phyloP scores from a whole-genome alignment of 352 stramenopile species.

The Phytophthora citricola region DNA sequence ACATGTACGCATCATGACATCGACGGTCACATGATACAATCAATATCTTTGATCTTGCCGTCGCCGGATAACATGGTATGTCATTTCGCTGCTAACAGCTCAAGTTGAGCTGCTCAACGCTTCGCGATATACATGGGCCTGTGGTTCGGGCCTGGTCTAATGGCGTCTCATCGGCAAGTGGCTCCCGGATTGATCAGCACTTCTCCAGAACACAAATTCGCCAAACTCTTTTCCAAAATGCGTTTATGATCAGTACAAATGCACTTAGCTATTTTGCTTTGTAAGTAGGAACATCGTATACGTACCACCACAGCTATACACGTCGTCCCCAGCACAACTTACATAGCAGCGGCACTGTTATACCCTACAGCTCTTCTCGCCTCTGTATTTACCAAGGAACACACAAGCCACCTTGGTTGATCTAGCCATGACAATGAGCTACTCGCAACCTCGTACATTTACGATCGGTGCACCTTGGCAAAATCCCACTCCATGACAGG shows the following conservation, averaged over 20 bases:
- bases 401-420: not conserved
- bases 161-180: too few relatives aligned
- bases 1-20: too few relatives aligned
- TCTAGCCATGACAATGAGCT: not conserved
- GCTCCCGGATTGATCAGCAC: too few relatives aligned
- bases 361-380: not conserved
- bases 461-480: constrained; percentile 77
- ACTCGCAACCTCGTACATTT: constrained; percentile 10
- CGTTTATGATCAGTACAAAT: constrained; percentile 8
- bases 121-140: too few relatives aligned
- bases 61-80: too few relatives aligned
- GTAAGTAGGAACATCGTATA: not conserved
- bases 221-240: constrained; percentile 4
- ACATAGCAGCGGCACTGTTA: constrained; percentile 1
- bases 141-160: too few relatives aligned
- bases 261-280: constrained; percentile 7
- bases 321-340: not conserved
- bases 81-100: too few relatives aligned
- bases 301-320: not conserved
- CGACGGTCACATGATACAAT: too few relatives aligned
- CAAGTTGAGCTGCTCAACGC: too few relatives aligned
- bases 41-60: too few relatives aligned
- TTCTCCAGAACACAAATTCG: too few relatives aligned
- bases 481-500: constrained; percentile 89
- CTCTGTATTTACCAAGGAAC: not conserved